A percentile compares a stretch with the other conserved stretches of the same genome.
Evolutionary conservation across 2,329 filamentous ascomycete species (phyloP).

Genomic region (Ophiocordyceps camponoti-saundersi): DNA sequence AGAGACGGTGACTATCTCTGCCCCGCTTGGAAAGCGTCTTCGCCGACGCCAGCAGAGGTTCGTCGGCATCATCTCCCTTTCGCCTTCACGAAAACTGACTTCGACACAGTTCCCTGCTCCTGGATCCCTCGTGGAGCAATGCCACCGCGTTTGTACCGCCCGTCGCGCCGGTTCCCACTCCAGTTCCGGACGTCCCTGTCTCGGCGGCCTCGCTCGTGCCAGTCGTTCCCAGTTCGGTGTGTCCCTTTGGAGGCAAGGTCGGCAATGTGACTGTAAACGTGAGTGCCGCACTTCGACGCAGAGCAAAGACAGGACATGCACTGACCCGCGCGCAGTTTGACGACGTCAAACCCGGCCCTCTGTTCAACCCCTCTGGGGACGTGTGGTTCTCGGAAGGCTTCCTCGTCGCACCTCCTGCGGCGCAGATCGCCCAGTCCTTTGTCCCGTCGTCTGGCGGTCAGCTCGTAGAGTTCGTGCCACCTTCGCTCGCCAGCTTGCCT

Average conservation of each 20-base stretch:
- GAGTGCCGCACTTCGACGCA: conserved; percentile 6
- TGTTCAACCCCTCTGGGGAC: conserved; percentile 21
- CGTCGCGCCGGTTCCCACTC: conserved; percentile 1
- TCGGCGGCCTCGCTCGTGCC: not conserved
- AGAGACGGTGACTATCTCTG: conserved; percentile 13
- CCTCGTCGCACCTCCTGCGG: conserved; percentile 17
- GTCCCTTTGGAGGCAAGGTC: conserved; percentile 13
- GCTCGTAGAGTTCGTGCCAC: conserved; percentile 21
- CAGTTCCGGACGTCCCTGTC: not conserved
- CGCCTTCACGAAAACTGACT: not conserved
- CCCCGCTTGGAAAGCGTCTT: conserved; percentile 6
- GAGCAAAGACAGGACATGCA: not conserved
- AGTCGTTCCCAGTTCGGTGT: conserved; percentile 5
- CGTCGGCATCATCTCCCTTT: conserved; percentile 1
- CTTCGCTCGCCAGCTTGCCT: conserved; percentile 12
- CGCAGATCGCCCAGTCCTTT: conserved; percentile 15
- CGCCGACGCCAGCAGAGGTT: conserved; percentile 14
- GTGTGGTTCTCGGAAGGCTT: conserved; percentile 26
- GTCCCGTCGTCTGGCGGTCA: conserved; percentile 21
- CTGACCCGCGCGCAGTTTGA: conserved; percentile 18
- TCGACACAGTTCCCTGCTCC: conserved; percentile 4
- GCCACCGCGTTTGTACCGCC: conserved; percentile 8
- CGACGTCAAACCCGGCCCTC: conserved; percentile 15
- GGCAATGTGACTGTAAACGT: conserved; percentile 21
- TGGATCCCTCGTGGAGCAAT: conserved; percentile 12